These are phyloP conservation scores for Diaporthe citrichinensis DNA, from an alignment of 2,329 filamentous ascomycete genomes.

Conservation along the genomic window DNA sequence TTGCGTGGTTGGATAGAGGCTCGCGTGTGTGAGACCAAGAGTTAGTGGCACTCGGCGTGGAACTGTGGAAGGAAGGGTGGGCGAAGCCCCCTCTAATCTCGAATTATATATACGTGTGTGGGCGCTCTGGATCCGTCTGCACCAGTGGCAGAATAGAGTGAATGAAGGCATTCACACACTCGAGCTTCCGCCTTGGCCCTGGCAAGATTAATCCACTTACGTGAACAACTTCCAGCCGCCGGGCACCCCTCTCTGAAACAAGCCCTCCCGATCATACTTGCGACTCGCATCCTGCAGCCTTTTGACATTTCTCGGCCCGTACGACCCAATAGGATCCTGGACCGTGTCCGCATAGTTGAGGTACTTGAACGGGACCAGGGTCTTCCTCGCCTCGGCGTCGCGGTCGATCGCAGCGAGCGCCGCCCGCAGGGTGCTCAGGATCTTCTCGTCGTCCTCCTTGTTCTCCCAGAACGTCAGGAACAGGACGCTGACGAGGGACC, in stretches of 20 bases:
- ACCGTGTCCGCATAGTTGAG: conserved; percentile 11
- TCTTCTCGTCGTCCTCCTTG: not conserved
- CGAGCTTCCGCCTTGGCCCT: no score
- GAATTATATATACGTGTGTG: no score
- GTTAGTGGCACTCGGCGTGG: no score
- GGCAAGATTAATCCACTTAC: not conserved
- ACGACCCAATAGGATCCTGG: conserved; percentile 13
- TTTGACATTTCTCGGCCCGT: conserved; percentile 10
- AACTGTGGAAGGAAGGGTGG: no score
- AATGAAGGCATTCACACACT: no score
- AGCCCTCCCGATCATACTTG: conserved; percentile 29
- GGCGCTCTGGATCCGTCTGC: no score
- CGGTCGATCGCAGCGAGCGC: not conserved
- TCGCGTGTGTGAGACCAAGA: no score
- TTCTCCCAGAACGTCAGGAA: not conserved
- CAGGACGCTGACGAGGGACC: not conserved
- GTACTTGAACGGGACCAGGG: conserved; percentile 2
- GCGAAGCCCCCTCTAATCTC: no score
- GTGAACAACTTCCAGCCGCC: conserved; percentile 37
- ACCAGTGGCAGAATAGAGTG: no score
- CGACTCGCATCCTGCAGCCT: not conserved
- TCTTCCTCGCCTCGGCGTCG: not conserved
- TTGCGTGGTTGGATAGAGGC: no score
- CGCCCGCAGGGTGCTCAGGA: not conserved
- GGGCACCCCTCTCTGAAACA: conserved; percentile 41